Percentiles rank a stretch among this genome's conserved stretches.
These are phyloP conservation scores for Chytriomyces sp. DNA, from an alignment of 192 early-diverging fungal genomes.

Conservation along the genomic window DNA sequence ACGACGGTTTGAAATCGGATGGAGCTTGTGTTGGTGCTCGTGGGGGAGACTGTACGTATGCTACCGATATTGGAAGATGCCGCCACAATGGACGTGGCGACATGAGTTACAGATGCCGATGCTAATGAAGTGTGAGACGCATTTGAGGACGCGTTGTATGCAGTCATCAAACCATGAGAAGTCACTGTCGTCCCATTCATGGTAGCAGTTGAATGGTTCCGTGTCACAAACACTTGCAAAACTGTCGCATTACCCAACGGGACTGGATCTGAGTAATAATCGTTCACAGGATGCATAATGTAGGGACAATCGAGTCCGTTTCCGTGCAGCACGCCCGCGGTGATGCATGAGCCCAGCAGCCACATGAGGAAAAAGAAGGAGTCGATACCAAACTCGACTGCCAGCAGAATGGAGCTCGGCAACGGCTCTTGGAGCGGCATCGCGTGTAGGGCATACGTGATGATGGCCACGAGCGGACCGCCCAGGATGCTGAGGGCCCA, in stretches of 20 bases:
- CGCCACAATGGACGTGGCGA: neutral
- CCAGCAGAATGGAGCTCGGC: slow-evolving; percentile 2
- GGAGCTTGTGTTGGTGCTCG: neutral
- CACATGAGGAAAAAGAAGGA: neutral
- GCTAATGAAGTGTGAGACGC: neutral
- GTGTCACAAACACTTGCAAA: neutral
- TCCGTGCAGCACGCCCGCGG: neutral
- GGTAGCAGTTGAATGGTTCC: neutral
- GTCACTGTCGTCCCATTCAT: neutral
- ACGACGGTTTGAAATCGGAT: neutral
- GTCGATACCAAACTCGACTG: slow-evolving; percentile 13
- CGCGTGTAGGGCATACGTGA: neutral
- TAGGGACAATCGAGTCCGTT: slow-evolving; percentile 13
- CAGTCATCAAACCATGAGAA: neutral
- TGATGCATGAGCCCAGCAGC: neutral
- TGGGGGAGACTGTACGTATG: no score
- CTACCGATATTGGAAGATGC: no score
- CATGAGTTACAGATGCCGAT: neutral
- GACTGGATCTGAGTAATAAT: slow-evolving; percentile 7
- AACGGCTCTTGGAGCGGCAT: slow-evolving; percentile 9
- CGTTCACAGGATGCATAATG: neutral
- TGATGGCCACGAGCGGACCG: slow-evolving; percentile 1
- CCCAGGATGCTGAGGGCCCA: slow-evolving; percentile 20
- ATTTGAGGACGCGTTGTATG: neutral
- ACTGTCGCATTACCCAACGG: neutral